Evolutionary conservation across 805 yeast genomes (phyloP).

Genomic region (Suhomyces tanzawaensis): DNA sequence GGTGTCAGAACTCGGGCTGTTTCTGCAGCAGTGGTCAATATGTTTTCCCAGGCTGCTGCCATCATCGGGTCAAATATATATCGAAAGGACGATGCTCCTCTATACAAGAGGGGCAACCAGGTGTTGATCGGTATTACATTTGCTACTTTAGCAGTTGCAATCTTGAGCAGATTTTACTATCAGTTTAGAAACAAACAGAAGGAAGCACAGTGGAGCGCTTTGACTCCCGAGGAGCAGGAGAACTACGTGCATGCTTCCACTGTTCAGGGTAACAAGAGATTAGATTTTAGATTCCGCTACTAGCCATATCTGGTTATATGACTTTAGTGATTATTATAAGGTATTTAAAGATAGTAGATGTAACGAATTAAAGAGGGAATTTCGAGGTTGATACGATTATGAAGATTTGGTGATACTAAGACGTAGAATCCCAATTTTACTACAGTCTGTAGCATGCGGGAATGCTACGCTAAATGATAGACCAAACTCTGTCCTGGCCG

Average conservation of each 20-base stretch:
- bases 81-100: slow-evolving; percentile 55
- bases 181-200: slow-evolving; percentile 43
- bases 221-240: slow-evolving; percentile 50
- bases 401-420: too few species aligned
- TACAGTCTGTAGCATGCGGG: too few species aligned
- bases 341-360: too few species aligned
- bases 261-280: slow-evolving; percentile 57
- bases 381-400: too few species aligned
- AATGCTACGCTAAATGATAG: too few species aligned
- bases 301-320: too few species aligned
- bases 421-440: too few species aligned
- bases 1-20: slow-evolving; percentile 62
- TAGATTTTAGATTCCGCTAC: slow-evolving; percentile 46
- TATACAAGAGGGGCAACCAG: slow-evolving; percentile 57
- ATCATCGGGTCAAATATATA: slow-evolving; percentile 58
- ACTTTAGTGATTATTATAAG: too few species aligned
- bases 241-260: slow-evolving; percentile 44
- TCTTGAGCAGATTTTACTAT: slow-evolving; percentile 40
- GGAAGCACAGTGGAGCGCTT: slow-evolving; percentile 49
- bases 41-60: slow-evolving; percentile 58
- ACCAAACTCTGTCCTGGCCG: too few species aligned
- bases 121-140: slow-evolving; percentile 37
- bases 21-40: slow-evolving; percentile 63
- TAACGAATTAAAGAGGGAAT: too few species aligned
- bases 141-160: slow-evolving; percentile 29